Conservation (phyloP, 2,329 filamentous ascomycete genomes). For the Diaporthe nobilis region DNA sequence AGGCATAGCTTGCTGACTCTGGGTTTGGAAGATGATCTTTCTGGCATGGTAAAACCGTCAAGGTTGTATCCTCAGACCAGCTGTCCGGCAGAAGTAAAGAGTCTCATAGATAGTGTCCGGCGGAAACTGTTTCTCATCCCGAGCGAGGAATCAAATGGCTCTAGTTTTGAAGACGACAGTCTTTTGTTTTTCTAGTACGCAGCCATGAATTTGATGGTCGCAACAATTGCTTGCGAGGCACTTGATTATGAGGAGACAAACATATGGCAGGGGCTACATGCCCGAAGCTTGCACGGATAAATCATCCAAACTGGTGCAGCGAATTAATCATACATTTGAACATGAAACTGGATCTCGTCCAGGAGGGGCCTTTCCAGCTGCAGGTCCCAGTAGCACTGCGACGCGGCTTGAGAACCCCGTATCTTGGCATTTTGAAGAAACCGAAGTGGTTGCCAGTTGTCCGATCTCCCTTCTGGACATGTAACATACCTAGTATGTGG, state of each 20-base stretch:
- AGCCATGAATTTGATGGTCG: not conserved
- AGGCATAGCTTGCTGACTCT: not conserved
- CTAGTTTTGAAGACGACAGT: not conserved
- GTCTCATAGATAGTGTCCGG: not conserved
- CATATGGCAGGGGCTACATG: no score
- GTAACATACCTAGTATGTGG: no score
- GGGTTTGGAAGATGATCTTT: not conserved
- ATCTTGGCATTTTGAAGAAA: no score
- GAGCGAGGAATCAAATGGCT: not conserved
- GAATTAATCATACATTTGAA: not conserved
- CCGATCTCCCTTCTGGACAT: not conserved
- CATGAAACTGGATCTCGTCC: not conserved
- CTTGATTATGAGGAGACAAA: no score
- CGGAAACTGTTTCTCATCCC: not conserved
- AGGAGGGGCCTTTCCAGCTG: not conserved
- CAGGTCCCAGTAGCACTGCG: not conserved
- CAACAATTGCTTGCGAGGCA: no score
- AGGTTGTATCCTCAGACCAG: not conserved
- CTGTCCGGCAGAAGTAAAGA: not conserved
- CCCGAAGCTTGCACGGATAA: not conserved
- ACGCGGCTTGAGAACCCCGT: not conserved
- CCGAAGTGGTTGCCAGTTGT: not conserved
- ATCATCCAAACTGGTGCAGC: not conserved
- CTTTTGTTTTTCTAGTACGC: not conserved
- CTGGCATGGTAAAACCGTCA: not conserved